These are phyloP conservation scores for Entelexis sorbosivorans DNA, from an alignment of 1,139 yeast genomes.

Conservation along the genomic window DNA sequence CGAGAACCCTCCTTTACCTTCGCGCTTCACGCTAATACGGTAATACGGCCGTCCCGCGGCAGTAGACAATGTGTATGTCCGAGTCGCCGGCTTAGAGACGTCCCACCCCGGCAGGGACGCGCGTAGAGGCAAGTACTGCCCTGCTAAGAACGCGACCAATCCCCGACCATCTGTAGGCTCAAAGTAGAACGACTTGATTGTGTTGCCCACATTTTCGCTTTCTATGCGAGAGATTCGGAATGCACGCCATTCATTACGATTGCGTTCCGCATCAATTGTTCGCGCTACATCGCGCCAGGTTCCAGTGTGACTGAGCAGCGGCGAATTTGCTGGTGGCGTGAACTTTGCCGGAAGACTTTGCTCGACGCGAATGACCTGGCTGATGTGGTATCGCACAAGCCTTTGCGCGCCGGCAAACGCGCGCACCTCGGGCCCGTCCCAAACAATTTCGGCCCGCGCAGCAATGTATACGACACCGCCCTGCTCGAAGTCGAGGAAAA, in stretches of 20 bases:
- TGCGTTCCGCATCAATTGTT: background rate
- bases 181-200: background rate
- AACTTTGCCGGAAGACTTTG: background rate
- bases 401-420: background rate
- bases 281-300: background rate
- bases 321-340: background rate
- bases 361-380: background rate
- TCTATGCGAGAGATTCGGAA: background rate
- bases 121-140: background rate
- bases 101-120: background rate
- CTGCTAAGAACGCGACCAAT: background rate
- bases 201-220: background rate
- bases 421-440: background rate
- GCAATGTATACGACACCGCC: background rate
- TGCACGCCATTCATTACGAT: background rate
- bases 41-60: background rate
- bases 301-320: background rate
- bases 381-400: background rate
- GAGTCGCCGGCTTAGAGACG: background rate
- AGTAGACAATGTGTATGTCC: background rate
- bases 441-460: background rate
- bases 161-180: background rate
- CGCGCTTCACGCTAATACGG: background rate
- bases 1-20: background rate
- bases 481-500: background rate